These are phyloP conservation scores for Trichophyton verrucosum DNA, from an alignment of 2,329 filamentous ascomycete species.

Conservation along the genomic window DNA sequence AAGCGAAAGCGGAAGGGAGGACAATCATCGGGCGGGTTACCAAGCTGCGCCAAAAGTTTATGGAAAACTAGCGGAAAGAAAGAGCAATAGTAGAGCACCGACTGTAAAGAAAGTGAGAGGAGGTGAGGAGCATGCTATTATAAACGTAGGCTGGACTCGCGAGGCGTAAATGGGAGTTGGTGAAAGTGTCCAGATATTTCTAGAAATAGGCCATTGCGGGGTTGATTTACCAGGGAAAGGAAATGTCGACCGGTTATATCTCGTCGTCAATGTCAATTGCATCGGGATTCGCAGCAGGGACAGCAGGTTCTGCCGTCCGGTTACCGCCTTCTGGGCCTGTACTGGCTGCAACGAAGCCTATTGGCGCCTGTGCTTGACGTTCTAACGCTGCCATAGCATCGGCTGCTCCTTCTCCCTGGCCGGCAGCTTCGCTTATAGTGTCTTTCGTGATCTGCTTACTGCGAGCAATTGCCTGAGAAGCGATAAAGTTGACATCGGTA, in stretches of 20 bases:
- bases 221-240: background rate
- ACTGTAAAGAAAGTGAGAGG: background rate
- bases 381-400: slow-evolving; percentile 88
- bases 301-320: slow-evolving; percentile 25
- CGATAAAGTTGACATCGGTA: slow-evolving; percentile 97
- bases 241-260: background rate
- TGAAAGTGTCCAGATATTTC: background rate
- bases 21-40: background rate
- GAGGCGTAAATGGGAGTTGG: background rate
- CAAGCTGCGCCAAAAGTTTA: background rate
- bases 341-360: slow-evolving; percentile 82
- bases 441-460: slow-evolving; percentile 47
- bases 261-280: slow-evolving; percentile 68
- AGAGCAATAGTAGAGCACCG: background rate
- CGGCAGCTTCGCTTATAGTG: slow-evolving; percentile 27
- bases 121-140: background rate
- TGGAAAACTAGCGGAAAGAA: background rate
- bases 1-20: background rate
- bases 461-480: slow-evolving; percentile 80
- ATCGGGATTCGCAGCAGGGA: slow-evolving; percentile 59
- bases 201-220: background rate
- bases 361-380: slow-evolving; percentile 72
- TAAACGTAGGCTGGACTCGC: background rate
- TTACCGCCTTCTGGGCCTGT: slow-evolving; percentile 56
- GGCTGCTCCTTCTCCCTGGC: slow-evolving; percentile 38